These are phyloP conservation scores for Verbascum thapsus DNA, from an alignment of 257 asterid species.

Conservation along the genomic window DNA sequence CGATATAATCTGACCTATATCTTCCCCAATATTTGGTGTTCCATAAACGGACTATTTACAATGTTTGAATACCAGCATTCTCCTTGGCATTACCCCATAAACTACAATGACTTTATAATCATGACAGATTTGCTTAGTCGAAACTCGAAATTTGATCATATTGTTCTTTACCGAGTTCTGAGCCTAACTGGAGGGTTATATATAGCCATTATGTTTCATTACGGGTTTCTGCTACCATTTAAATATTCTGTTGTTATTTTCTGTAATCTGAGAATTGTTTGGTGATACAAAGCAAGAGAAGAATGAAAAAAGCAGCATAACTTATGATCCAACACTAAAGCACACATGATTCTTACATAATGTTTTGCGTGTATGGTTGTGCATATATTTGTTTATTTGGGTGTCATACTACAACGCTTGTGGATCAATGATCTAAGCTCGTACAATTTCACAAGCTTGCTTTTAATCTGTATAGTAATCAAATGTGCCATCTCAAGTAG, in stretches of 20 bases:
- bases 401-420: no score
- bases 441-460: neutral
- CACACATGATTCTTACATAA: neutral
- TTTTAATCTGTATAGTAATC: neutral
- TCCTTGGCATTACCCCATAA: neutral
- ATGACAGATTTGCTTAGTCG: slow-evolving; percentile 16
- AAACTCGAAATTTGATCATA: neutral
- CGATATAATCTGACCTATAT: slow-evolving; percentile 5
- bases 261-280: slow-evolving; percentile 16
- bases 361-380: neutral
- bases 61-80: neutral
- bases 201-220: neutral
- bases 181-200: neutral
- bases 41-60: neutral
- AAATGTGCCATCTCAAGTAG: neutral
- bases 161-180: slow-evolving; percentile 18
- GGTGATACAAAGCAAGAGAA: slow-evolving; percentile 12
- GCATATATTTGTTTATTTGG: no score
- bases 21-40: neutral
- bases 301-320: neutral
- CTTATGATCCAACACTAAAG: neutral
- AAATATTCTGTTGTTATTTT: neutral
- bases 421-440: no score
- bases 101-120: neutral
- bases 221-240: neutral